Evolutionary conservation across 495 filamentous ascomycete genomes (phyloP), one percentile per base, ranked within the genome.

Genomic region (Penicillium malachiteum): DNA sequence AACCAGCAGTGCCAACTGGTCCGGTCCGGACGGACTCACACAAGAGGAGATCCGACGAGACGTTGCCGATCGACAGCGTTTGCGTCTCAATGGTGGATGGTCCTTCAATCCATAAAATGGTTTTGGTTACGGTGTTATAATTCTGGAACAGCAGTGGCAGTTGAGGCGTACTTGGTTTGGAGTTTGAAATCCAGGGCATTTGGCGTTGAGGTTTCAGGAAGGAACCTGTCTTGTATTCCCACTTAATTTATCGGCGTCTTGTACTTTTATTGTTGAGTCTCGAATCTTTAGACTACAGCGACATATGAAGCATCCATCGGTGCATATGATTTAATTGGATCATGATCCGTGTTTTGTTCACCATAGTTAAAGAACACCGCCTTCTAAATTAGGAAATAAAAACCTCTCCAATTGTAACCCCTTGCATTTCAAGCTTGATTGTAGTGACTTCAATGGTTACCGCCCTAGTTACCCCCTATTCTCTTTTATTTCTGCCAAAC

Each of bases 1-100:
- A 18, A 96, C 92, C 33, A 94, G 89, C 58, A 96, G 91, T 68
- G 95, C 94, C 7, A 94, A 96, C 70, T 99, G 94, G 94, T 71
- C 71, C 13, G 86, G 88, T 11, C 71, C 84, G n/a, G 94, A 99
- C 75, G 80, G 84, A 54, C 73, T 99, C 65, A 97, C 92, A 5
- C 87, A 92, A 62, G 94, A 96, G 51, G 94, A 90, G 64, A 87
- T 95, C 57, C 74, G 84, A 40, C 85, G 80, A 57, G 93, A 99
- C 75, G 68, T 86, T 51, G 88, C 88, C 50, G 91, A 87, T 48
- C 81, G 92, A 58, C 87, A 93, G 69, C 84, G 86, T 63, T 77
- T 97, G 72, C 81, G 86, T 21, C 76, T 87, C 57, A 89, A 96
- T 54, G 93, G 94, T 0, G 90, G 88, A 0, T 98, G 94, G 94